These are phyloP conservation scores for Agaricus bisporus DNA, from an alignment of 768 basidiomycete species.

Conservation along the genomic window DNA sequence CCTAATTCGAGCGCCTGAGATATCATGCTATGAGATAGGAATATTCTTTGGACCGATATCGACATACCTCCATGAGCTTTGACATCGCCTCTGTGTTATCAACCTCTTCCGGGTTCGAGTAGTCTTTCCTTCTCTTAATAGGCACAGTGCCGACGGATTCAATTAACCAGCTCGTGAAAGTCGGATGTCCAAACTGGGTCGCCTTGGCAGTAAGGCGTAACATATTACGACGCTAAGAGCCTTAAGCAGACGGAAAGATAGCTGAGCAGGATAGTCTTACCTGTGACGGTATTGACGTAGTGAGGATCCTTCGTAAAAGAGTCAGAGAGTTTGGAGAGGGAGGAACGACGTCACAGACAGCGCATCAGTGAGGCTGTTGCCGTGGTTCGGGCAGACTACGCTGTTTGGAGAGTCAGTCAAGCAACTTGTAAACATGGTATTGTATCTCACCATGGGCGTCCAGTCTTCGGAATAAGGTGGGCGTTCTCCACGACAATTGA, in stretches of 20 bases:
- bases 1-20: constrained; percentile 66
- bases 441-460: constrained; percentile 59
- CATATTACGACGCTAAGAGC: constrained; percentile 62
- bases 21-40: constrained; percentile 5
- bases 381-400: constrained; percentile 83
- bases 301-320: constrained; percentile 47
- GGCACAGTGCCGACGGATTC: constrained; percentile 86
- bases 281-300: constrained; percentile 65
- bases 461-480: constrained; percentile 63
- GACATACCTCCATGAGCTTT: constrained; percentile 54
- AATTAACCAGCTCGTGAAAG: constrained; percentile 88
- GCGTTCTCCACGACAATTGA: constrained; percentile 80
- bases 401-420: constrained; percentile 30
- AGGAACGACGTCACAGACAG: constrained; percentile 42
- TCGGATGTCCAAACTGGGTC: constrained; percentile 76
- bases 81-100: constrained; percentile 71
- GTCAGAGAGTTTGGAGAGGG: background rate
- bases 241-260: background rate
- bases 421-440: background rate
- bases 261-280: constrained; percentile 27
- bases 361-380: constrained; percentile 82
- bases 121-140: constrained; percentile 72
- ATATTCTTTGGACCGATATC: constrained; percentile 1
- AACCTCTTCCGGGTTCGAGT: constrained; percentile 33
- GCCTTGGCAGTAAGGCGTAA: constrained; percentile 84